Percentiles rank a stretch among this genome's conserved stretches.
Conservation (phyloP, 768 basidiomycete genomes). For the Roridomyces roridus region DNA sequence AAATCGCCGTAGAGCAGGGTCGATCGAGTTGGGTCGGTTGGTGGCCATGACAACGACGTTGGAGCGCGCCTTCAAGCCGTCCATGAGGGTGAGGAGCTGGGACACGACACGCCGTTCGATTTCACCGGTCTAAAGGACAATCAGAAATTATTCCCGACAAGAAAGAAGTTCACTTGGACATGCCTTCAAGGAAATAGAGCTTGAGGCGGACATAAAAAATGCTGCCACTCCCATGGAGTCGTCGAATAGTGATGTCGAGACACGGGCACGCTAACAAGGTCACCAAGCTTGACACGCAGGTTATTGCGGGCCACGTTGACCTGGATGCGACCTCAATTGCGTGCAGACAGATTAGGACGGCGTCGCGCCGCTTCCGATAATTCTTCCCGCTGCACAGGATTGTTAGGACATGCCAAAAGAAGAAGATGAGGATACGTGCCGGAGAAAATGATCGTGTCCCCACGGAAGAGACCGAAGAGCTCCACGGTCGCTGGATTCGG, state of each 20-base stretch:
- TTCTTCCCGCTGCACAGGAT: conserved; percentile 75
- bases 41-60: conserved; percentile 99
- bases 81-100: no score
- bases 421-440: conserved; percentile 51
- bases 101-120: conserved; percentile 99
- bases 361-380: conserved; percentile 96
- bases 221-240: conserved; percentile 97
- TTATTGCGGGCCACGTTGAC: conserved; percentile 99
- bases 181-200: conserved; percentile 98
- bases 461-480: conserved; percentile 86
- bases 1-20: conserved; percentile 97
- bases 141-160: not conserved
- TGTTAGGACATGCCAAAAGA: not conserved
- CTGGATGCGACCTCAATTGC: conserved; percentile 97
- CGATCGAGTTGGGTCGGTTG: conserved; percentile 98
- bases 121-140: conserved; percentile 83
- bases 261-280: conserved; percentile 94
- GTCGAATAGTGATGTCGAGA: conserved; percentile 98
- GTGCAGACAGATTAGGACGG: conserved; percentile 94
- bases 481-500: conserved; percentile 98
- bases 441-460: no score
- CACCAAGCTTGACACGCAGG: conserved; percentile 95
- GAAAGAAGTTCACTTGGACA: conserved; percentile 31
- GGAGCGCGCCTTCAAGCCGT: conserved; percentile 96
- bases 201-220: conserved; percentile 98